Conservation (phyloP, 768 basidiomycete species). For the Termitomyces sp. region DNA sequence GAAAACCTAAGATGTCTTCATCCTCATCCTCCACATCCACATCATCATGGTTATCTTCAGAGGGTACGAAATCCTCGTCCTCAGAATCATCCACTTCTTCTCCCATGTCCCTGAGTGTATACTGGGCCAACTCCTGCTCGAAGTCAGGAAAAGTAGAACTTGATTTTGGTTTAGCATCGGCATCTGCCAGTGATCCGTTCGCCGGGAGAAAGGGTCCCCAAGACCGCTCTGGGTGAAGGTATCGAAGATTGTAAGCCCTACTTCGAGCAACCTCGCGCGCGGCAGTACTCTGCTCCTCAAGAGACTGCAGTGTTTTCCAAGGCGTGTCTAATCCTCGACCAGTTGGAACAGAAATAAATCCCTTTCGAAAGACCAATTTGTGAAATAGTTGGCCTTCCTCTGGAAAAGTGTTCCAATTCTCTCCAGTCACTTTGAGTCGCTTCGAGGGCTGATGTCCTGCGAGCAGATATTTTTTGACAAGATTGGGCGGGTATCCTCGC, state of each 20-base stretch:
- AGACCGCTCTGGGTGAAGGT: constrained; percentile 24
- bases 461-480: constrained; percentile 22
- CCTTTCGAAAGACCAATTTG: constrained; percentile 40
- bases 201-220: constrained; percentile 35
- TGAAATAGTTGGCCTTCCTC: constrained; percentile 34
- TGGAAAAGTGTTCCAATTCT: constrained; percentile 22
- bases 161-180: not conserved
- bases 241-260: constrained; percentile 34
- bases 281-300: constrained; percentile 8
- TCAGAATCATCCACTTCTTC: constrained; percentile 8
- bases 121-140: constrained; percentile 11
- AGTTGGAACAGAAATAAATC: constrained; percentile 31
- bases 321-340: not conserved
- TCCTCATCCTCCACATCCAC: constrained; percentile 10
- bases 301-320: not conserved
- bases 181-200: not conserved
- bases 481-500: constrained; percentile 30
- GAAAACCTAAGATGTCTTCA: constrained; percentile 8
- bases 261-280: constrained; percentile 29
- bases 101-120: constrained; percentile 6
- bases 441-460: constrained; percentile 8
- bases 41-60: constrained; percentile 7
- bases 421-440: constrained; percentile 13
- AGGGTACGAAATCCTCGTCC: constrained; percentile 17
- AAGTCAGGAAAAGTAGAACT: constrained; percentile 10